phyloP scores from a whole-genome alignment of 2,329 filamentous ascomycete species.

The Neofusicoccum umdonicola region DNA sequence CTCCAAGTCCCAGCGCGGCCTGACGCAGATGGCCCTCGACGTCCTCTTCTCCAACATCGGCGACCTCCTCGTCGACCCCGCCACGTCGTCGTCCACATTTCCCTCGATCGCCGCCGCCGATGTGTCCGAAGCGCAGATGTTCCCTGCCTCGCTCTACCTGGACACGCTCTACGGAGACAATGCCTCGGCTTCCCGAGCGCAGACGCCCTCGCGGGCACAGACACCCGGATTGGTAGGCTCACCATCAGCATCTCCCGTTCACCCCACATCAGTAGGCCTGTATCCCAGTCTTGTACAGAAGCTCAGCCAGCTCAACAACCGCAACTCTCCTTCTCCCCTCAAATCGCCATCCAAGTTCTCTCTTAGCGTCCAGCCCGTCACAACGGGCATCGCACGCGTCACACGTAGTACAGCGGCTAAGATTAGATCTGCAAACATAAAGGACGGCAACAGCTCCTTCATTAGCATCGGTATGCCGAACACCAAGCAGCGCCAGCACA shows the following conservation, averaged over 20 bases:
- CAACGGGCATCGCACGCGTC: conserved; percentile 25
- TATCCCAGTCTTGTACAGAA: conserved; percentile 12
- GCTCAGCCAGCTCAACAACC: not conserved
- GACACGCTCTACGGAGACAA: conserved; percentile 74
- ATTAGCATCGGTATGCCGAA: conserved; percentile 47
- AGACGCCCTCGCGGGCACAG: conserved; percentile 36
- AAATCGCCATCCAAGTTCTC: not conserved
- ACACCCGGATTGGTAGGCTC: conserved; percentile 14
- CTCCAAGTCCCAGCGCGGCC: conserved; percentile 77
- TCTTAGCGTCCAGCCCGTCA: conserved; percentile 33
- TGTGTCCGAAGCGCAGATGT: conserved; percentile 74
- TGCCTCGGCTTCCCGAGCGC: conserved; percentile 44
- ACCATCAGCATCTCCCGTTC: conserved; percentile 1
- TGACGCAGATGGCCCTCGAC: conserved; percentile 90
- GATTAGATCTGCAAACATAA: conserved; percentile 28
- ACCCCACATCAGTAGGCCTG: not conserved
- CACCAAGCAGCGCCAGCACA: conserved; percentile 54
- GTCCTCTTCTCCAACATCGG: conserved; percentile 81
- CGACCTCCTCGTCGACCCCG: conserved; percentile 64
- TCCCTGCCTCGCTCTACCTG: conserved; percentile 71
- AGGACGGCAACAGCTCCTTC: conserved; percentile 56
- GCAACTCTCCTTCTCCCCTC: not conserved
- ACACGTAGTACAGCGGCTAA: conserved; percentile 29
- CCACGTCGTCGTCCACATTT: conserved; percentile 59
- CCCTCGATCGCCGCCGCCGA: conserved; percentile 75